phyloP scores from a whole-genome alignment of 2,329 filamentous ascomycete genomes.

The Ophiobolus disseminans region DNA sequence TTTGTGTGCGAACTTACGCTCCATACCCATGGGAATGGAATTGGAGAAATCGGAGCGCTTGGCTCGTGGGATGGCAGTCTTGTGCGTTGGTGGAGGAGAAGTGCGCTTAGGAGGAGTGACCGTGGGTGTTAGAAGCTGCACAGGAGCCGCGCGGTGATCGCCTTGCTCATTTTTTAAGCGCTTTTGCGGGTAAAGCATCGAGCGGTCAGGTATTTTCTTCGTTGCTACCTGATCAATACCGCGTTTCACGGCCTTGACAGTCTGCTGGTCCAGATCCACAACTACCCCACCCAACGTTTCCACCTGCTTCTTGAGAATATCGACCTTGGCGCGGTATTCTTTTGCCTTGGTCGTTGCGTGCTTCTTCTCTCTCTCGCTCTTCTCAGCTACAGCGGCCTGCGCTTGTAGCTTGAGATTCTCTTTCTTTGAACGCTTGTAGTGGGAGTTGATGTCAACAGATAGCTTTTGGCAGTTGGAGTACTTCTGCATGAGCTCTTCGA shows the following conservation, averaged over 20 bases:
- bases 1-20: background rate
- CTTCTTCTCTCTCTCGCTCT: background rate
- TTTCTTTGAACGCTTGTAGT: conserved; percentile 2
- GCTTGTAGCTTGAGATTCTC: background rate
- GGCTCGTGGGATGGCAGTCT: background rate
- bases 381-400: background rate
- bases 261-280: background rate
- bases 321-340: conserved; percentile 1
- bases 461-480: background rate
- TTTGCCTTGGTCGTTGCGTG: background rate
- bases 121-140: background rate
- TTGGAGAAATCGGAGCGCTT: background rate
- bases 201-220: background rate
- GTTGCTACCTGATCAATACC: background rate
- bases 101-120: background rate
- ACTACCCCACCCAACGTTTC: background rate
- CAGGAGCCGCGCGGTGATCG: background rate
- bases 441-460: conserved; percentile 1
- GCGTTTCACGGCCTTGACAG: background rate
- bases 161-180: background rate
- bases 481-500: background rate
- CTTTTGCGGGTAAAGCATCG: background rate
- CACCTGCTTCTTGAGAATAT: conserved; percentile 2
- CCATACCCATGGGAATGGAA: background rate
- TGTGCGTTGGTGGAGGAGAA: background rate